Evolutionary conservation across 148 eudicot species (phyloP), one percentile per base, ranked within the genome.

Genomic region (Camellia japonica): DNA sequence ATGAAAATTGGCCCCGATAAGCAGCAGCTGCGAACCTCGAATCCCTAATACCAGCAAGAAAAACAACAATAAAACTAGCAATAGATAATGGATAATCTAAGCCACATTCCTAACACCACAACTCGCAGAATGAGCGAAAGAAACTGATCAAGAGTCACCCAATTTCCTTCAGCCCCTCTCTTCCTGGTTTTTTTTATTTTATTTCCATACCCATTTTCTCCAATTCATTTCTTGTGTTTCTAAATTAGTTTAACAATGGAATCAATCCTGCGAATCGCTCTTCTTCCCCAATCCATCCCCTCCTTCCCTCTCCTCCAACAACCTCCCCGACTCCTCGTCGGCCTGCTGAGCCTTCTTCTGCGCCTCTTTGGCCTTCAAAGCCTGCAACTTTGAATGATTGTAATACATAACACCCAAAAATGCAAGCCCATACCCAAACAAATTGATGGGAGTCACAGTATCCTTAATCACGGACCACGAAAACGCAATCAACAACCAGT

Each of bases 381-480:
- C 85, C 81, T 85, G 85, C 74, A 85, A 52, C 73, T 85, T 85
- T 2, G 85, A 15, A 14, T 85, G 87, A 82, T 85, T 85, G 70
- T 85, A 85, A 74, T 85, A 85, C 2, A 76, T 83, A 19, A 85
- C 87, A 0, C 87, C 87, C 81, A 85, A 77, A 52, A 85, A 85
- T 0, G 87, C 87, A 4, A 83, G 52, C 44, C 80, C 86, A 58
- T 86, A 86, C 4, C 88, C 88, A 62, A 83, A 41, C 65, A 86
- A 74, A 81, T 86, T 86, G 14, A 86, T 52, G 0, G 80, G 76
- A 14, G 88, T 86, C 10, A 86, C 86, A 0, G 86, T 83, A 78
- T 86, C 88, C 75, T 81, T 81, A 76, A 86, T 83, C 63, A 86
- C 86, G 1, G 86, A 83, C 86, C 86, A 83, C 8, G 88, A 86